phyloP scores from a whole-genome alignment of 495 filamentous ascomycete species.

The Filosporella fistucella region DNA sequence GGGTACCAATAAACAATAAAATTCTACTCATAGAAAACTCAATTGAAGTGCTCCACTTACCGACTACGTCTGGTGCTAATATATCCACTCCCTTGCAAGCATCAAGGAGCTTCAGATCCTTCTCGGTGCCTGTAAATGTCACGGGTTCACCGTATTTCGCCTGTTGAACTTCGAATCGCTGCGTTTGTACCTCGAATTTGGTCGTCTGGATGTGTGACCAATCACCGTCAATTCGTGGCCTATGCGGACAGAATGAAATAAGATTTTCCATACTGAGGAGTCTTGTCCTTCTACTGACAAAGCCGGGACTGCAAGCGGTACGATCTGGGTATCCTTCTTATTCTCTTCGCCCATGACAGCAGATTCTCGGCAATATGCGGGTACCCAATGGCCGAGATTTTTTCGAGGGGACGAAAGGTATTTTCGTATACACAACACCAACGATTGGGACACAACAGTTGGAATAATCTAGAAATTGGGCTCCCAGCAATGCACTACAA shows the following conservation, averaged over 20 bases:
- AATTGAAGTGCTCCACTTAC: no score
- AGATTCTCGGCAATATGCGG: constrained; percentile 20
- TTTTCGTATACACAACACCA: constrained; percentile 7
- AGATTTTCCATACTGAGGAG: constrained; percentile 22
- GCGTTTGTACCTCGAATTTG: constrained; percentile 10
- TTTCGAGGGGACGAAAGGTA: constrained; percentile 7
- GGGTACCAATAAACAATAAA: no score
- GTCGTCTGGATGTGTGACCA: constrained; percentile 16
- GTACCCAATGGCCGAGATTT: no score
- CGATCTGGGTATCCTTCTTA: constrained; percentile 20
- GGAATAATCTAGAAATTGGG: constrained; percentile 8
- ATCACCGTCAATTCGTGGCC: constrained; percentile 16
- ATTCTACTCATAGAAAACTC: no score
- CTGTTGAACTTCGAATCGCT: constrained; percentile 2
- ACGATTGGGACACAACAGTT: constrained; percentile 1
- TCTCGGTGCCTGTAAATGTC: constrained; percentile 13
- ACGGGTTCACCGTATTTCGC: constrained; percentile 9
- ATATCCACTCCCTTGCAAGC: constrained; percentile 13
- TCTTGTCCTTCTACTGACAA: constrained; percentile 12
- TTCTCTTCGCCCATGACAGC: constrained; percentile 19
- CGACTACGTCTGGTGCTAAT: no score
- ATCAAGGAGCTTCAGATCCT: constrained; percentile 15
- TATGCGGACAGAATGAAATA: constrained; percentile 21
- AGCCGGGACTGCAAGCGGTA: constrained; percentile 1
- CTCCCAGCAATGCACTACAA: constrained; percentile 2